Evolutionary conservation across 768 basidiomycete species (phyloP), one percentile per base, ranked within the genome.

Genomic region (Kwoniella sp.): DNA sequence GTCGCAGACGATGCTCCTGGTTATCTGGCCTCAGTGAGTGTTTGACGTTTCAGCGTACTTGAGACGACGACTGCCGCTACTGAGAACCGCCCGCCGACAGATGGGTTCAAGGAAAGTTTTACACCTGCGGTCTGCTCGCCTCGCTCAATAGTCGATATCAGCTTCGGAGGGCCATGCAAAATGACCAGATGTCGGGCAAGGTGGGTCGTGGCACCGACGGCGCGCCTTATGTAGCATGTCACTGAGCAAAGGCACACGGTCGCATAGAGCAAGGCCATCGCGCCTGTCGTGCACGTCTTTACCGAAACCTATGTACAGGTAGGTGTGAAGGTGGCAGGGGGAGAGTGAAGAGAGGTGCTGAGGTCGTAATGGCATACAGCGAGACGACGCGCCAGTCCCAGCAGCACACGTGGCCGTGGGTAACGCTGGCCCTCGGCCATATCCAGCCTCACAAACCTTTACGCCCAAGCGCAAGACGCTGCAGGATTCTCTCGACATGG

Each of bases 221-320:
- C 42, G 34, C 15, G 15, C 26, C 15, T 49, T 38, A 7, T 19
- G 11, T 15, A 17, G 20, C 10, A 29, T 14, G 22, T 26, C 47
- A 25, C 15, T 34, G 32, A n/a, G n/a, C n/a, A n/a, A n/a, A n/a
- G n/a, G n/a, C n/a, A n/a, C n/a, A n/a, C n/a, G n/a, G n/a, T n/a
- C n/a, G n/a, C n/a, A n/a, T 20, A 39, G 34, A 27, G 28, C 12
- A 31, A 26, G 9, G 25, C 46, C 1, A 55, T 39, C 10, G 23
- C 26, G 22, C 23, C 46, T 47, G 38, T 42, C 19, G 46, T 55
- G 3, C 46, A 47, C 28, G 46, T 55, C 28, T 12, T 42, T 23
- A 55, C 53, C 5, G 53, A 55, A 22, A 55, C 53, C 14, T 48
- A 48, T 29, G 31, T 55, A 12, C 46, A 47, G 22, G 53, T 55